These are phyloP conservation scores for Exophiala sideris DNA, from an alignment of 2,329 filamentous ascomycete genomes.

Conservation along the genomic window DNA sequence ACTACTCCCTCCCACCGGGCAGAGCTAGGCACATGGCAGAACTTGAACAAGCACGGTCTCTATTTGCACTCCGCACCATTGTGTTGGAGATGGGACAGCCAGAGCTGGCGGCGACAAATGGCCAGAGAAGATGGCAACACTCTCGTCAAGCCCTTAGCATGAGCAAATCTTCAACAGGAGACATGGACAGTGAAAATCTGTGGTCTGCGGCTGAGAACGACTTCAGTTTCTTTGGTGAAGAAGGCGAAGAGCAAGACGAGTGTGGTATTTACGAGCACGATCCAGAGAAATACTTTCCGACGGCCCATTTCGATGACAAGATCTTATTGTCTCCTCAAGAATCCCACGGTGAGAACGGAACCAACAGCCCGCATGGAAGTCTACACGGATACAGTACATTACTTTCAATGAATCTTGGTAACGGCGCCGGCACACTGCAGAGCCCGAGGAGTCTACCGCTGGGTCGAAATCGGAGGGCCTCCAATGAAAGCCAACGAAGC, in stretches of 20 bases:
- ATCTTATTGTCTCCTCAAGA: constrained; percentile 39
- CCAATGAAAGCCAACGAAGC: constrained; percentile 23
- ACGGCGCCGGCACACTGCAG: constrained; percentile 10
- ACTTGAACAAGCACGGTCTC: constrained; percentile 46
- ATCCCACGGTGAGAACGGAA: constrained; percentile 21
- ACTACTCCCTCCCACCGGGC: constrained; percentile 59
- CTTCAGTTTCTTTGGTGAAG: constrained; percentile 60
- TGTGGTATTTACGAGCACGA: constrained; percentile 49
- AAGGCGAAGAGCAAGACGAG: constrained; percentile 40
- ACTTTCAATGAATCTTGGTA: constrained; percentile 15
- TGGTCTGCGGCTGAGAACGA: constrained; percentile 59
- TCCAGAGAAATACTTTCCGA: constrained; percentile 43
- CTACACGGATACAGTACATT: constrained; percentile 13
- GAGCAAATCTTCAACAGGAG: constrained; percentile 56
- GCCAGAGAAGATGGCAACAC: constrained; percentile 36
- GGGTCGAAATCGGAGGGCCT: constrained; percentile 24
- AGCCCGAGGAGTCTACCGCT: constrained; percentile 27
- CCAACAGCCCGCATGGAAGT: constrained; percentile 19
- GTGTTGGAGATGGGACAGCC: constrained; percentile 53
- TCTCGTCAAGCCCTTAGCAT: constrained; percentile 46
- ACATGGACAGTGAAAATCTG: constrained; percentile 57
- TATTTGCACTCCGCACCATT: constrained; percentile 56
- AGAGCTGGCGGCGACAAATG: constrained; percentile 2
- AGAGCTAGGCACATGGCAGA: constrained; percentile 49
- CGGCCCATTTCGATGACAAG: constrained; percentile 44